These are phyloP conservation scores for Xylariaceae sp. DNA, from an alignment of 2,329 filamentous ascomycete genomes.

Conservation along the genomic window DNA sequence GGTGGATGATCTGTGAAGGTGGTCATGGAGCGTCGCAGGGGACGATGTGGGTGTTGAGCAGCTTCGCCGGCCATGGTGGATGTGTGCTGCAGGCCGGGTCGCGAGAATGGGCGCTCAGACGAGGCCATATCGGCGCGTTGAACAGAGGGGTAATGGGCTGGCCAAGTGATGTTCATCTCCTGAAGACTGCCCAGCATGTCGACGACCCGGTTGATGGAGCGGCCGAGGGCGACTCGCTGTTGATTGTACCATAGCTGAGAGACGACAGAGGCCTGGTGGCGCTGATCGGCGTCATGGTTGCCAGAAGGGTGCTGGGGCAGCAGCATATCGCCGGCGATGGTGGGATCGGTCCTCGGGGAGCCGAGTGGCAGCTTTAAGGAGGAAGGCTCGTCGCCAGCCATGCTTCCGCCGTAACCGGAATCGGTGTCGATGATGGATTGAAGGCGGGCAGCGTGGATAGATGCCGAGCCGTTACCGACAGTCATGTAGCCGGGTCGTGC, in stretches of 20 bases:
- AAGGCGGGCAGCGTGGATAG: slow-evolving; percentile 76
- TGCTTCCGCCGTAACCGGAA: slow-evolving; percentile 87
- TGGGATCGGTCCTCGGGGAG: slow-evolving; percentile 42
- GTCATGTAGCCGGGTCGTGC: slow-evolving; percentile 73
- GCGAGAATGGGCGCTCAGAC: slow-evolving; percentile 46
- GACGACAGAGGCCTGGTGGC: slow-evolving; percentile 74
- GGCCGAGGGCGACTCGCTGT: slow-evolving; percentile 81
- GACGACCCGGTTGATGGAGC: slow-evolving; percentile 82
- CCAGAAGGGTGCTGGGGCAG: slow-evolving; percentile 40
- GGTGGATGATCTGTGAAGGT: slow-evolving; percentile 58
- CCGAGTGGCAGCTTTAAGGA: slow-evolving; percentile 32
- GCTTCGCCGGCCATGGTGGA: slow-evolving; percentile 57
- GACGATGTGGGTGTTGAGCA: slow-evolving; percentile 39
- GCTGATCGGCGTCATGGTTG: slow-evolving; percentile 60
- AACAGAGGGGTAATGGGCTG: slow-evolving; percentile 88
- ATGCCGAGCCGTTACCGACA: slow-evolving; percentile 77
- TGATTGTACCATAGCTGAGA: slow-evolving; percentile 94
- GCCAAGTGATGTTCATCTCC: slow-evolving; percentile 88
- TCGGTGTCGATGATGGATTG: slow-evolving; percentile 81
- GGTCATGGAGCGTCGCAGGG: slow-evolving; percentile 70
- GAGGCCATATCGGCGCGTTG: slow-evolving; percentile 54
- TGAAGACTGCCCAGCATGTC: slow-evolving; percentile 81
- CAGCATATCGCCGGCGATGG: slow-evolving; percentile 45
- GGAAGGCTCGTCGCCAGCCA: slow-evolving; percentile 59
- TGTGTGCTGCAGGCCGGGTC: slow-evolving; percentile 63